Conservation (phyloP, 1,139 yeast species). For the Geotrichum klebahnii region DNA sequence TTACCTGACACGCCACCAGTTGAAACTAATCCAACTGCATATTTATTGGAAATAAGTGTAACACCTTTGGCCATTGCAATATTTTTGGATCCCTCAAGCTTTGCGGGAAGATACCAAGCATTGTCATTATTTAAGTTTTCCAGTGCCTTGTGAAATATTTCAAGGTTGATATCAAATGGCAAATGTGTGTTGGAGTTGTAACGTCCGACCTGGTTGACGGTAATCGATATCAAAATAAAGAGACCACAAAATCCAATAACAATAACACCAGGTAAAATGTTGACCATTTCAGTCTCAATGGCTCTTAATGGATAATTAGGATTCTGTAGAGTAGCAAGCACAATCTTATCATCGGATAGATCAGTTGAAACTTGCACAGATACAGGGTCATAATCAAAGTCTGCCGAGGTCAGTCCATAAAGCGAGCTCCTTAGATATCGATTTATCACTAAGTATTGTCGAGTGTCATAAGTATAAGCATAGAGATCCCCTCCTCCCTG, state of each 20-base stretch:
- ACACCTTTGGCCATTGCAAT: background rate
- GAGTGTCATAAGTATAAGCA: constrained; percentile 8
- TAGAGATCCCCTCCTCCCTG: background rate
- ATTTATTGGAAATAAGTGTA: constrained; percentile 1
- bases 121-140: constrained; percentile 1
- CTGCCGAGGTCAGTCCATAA: background rate
- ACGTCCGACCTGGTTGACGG: background rate
- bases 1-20: background rate
- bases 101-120: constrained; percentile 7
- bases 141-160: constrained; percentile 6
- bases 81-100: constrained; percentile 1
- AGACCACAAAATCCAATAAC: constrained; percentile 3
- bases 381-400: background rate
- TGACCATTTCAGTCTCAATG: constrained; percentile 1
- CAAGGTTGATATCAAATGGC: constrained; percentile 8
- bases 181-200: background rate
- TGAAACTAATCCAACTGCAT: background rate
- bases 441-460: constrained; percentile 1
- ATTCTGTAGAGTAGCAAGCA: constrained; percentile 1
- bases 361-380: constrained; percentile 5
- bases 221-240: background rate
- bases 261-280: constrained; percentile 10
- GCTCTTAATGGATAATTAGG: background rate
- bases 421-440: background rate
- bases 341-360: constrained; percentile 4